Conservation (phyloP, 208 protist species). For the Acanthamoeba royreba region DNA sequence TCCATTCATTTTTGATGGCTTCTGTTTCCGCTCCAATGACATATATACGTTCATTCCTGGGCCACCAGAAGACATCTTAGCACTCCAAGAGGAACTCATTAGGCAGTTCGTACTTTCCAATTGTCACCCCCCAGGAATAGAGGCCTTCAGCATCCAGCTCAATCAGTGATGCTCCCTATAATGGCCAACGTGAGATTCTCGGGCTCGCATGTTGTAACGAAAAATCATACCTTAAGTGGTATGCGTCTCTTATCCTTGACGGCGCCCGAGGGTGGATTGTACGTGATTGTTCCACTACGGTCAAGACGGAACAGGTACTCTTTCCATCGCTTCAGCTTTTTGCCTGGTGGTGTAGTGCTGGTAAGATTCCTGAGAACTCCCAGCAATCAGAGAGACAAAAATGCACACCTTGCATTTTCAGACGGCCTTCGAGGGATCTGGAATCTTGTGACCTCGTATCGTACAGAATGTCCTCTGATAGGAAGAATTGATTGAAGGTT, state of each 20-base stretch:
- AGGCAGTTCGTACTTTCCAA: not conserved
- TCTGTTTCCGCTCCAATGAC: not conserved
- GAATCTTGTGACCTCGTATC: not conserved
- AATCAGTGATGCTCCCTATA: not conserved
- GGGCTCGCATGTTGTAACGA: not conserved
- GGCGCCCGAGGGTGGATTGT: not conserved
- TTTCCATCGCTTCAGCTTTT: not conserved
- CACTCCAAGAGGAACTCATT: not conserved
- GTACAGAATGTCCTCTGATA: not conserved
- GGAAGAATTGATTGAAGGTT: too few relatives aligned
- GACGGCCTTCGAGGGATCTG: not conserved
- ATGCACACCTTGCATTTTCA: not conserved
- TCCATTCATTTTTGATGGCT: not conserved
- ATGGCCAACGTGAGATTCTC: not conserved
- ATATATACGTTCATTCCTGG: not conserved
- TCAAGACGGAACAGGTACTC: not conserved
- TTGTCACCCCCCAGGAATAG: not conserved
- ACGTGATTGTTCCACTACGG: not conserved
- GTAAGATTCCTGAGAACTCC: not conserved
- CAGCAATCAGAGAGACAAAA: not conserved
- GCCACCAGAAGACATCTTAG: not conserved
- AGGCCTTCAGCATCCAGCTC: not conserved
- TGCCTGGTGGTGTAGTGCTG: not conserved
- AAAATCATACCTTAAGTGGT: not conserved
- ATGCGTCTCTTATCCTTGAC: not conserved